Conservation (phyloP, 1,139 yeast species). For the Candida labiduridarum region DNA sequence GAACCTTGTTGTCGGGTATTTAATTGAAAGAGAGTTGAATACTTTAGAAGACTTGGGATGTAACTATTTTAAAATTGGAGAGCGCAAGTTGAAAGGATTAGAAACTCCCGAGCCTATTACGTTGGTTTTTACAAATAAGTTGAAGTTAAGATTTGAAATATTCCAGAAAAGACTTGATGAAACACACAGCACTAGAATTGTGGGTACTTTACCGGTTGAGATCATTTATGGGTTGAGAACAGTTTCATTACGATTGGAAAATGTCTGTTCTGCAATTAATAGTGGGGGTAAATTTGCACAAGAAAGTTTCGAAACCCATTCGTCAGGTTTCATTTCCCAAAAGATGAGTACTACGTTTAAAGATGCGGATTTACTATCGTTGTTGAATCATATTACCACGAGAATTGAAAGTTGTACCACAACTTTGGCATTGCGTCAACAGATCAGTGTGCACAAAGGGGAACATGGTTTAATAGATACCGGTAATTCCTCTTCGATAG, state of each 20-base stretch:
- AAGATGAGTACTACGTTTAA: constrained; percentile 28
- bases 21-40: constrained; percentile 67
- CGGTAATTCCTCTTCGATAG: constrained; percentile 24
- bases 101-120: constrained; percentile 92
- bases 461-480: constrained; percentile 27
- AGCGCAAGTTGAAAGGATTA: constrained; percentile 86
- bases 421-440: constrained; percentile 36
- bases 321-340: constrained; percentile 29
- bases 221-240: constrained; percentile 50
- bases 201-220: constrained; percentile 47
- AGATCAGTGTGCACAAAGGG: constrained; percentile 28
- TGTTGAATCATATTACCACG: constrained; percentile 64
- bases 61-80: constrained; percentile 75
- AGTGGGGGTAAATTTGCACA: constrained; percentile 27
- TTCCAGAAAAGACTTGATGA: constrained; percentile 32
- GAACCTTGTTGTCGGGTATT: constrained; percentile 59
- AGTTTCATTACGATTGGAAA: constrained; percentile 52
- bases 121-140: constrained; percentile 68
- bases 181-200: constrained; percentile 26
- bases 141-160: constrained; percentile 59
- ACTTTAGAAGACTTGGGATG: constrained; percentile 72
- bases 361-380: constrained; percentile 43
- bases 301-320: constrained; percentile 29
- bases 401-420: constrained; percentile 61
- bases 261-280: constrained; percentile 42